These are phyloP conservation scores for Gonapodya prolifera DNA, from an alignment of 192 early-diverging fungal species.

Conservation along the genomic window DNA sequence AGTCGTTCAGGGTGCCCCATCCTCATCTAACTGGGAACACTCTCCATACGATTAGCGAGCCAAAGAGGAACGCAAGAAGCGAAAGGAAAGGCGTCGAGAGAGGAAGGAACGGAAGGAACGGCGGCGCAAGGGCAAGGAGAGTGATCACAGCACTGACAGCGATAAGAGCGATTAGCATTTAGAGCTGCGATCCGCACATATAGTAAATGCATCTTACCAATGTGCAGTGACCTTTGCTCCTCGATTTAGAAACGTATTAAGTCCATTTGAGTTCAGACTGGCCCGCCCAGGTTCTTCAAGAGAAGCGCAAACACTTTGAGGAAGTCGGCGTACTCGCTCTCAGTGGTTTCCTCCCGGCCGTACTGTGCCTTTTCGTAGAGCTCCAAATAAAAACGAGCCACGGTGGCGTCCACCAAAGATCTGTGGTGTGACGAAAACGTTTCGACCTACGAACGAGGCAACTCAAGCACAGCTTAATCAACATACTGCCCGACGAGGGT, in stretches of 20 bases:
- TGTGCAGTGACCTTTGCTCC: neutral
- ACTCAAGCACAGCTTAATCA: slow-evolving; percentile 1
- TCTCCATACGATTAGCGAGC: no score
- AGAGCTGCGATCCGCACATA: neutral
- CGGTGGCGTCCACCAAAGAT: slow-evolving; percentile 3
- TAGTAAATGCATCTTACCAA: no score
- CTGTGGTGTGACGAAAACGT: neutral
- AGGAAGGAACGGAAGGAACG: neutral
- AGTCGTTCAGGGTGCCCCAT: no score
- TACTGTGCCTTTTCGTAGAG: slow-evolving; percentile 17
- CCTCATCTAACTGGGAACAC: no score
- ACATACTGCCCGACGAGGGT: neutral
- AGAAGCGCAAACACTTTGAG: neutral
- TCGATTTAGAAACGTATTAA: neutral
- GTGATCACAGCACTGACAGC: neutral
- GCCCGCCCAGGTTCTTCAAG: neutral
- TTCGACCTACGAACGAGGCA: neutral
- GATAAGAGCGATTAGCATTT: neutral
- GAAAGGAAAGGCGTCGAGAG: neutral
- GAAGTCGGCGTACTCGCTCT: slow-evolving; percentile 16
- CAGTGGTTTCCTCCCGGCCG: slow-evolving; percentile 5
- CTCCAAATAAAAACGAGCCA: slow-evolving; percentile 13
- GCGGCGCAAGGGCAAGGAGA: neutral
- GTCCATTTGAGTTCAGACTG: neutral
- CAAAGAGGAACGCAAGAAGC: neutral